Evolutionary conservation across 2,329 filamentous ascomycete genomes (phyloP).

Genomic region (Claviceps sp.): DNA sequence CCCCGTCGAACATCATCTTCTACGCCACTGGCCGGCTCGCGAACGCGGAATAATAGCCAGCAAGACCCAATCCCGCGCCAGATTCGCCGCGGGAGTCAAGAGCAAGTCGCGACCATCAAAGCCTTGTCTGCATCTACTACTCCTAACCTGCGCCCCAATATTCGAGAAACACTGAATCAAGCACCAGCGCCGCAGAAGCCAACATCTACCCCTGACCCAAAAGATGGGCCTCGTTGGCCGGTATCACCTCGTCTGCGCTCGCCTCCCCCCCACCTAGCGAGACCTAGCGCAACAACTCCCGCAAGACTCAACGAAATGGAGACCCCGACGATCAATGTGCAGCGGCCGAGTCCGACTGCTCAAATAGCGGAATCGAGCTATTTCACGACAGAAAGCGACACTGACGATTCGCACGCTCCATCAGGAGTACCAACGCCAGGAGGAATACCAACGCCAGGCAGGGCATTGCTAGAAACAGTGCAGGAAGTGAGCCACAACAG

Average conservation of each 20-base stretch:
- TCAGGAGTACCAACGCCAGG: slow-evolving; percentile 46
- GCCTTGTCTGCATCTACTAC: slow-evolving; percentile 55
- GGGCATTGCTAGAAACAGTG: slow-evolving; percentile 70
- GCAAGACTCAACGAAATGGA: slow-evolving; percentile 35
- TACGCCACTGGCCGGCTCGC: slow-evolving; percentile 25
- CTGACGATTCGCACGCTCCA: slow-evolving; percentile 32
- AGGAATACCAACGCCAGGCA: slow-evolving; percentile 42
- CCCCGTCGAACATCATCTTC: slow-evolving; percentile 22
- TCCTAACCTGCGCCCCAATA: slow-evolving; percentile 48
- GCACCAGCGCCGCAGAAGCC: slow-evolving; percentile 53
- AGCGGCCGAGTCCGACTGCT: slow-evolving; percentile 34
- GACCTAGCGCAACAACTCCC: slow-evolving; percentile 29
- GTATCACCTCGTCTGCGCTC: slow-evolving; percentile 65
- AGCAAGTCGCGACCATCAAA: slow-evolving; percentile 50
- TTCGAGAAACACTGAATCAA: slow-evolving; percentile 48
- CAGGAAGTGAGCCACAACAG: slow-evolving; percentile 74
- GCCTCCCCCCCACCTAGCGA: slow-evolving; percentile 49
- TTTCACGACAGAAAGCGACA: slow-evolving; percentile 35
- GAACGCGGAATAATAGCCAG: slow-evolving; percentile 52
- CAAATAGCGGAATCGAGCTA: slow-evolving; percentile 25
- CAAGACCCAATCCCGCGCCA: slow-evolving; percentile 49
- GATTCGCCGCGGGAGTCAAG: slow-evolving; percentile 37
- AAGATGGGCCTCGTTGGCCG: slow-evolving; percentile 57
- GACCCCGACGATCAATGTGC: slow-evolving; percentile 37
- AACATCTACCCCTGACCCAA: slow-evolving; percentile 32